Evolutionary conservation across 1,284 basidiomycete species (phyloP).

Genomic region (Marasmius sp.): DNA sequence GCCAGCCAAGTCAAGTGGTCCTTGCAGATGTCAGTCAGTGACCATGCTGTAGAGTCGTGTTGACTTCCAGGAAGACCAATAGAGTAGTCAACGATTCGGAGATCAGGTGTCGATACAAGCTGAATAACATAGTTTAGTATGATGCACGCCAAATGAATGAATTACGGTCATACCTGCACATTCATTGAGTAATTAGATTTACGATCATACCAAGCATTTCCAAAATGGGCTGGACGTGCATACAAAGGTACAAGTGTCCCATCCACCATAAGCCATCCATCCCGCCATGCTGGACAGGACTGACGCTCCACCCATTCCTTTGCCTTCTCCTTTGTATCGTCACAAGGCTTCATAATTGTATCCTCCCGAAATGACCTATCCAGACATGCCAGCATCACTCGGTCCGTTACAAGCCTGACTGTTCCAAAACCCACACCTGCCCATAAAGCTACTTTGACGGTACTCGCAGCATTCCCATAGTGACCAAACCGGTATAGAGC

Average conservation of each 20-base stretch:
- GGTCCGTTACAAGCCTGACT: constrained; percentile 25
- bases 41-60: constrained; percentile 18
- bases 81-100: constrained; percentile 21
- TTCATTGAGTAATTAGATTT: constrained; percentile 31
- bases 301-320: constrained; percentile 17
- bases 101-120: constrained; percentile 16
- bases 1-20: neutral
- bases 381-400: constrained; percentile 25
- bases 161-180: constrained; percentile 25
- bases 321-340: constrained; percentile 16
- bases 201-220: constrained; percentile 25
- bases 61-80: constrained; percentile 21
- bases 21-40: neutral
- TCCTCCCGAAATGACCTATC: constrained; percentile 17
- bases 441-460: constrained; percentile 32
- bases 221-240: constrained; percentile 18
- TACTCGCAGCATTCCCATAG: constrained; percentile 30
- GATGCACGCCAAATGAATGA: too few species aligned
- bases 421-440: constrained; percentile 27
- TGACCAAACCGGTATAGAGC: constrained; percentile 30
- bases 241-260: constrained; percentile 25
- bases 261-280: constrained; percentile 27
- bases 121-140: neutral
- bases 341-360: constrained; percentile 19
- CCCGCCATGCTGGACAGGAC: constrained; percentile 21